Percentiles rank a stretch among this genome's conserved stretches.
These are phyloP conservation scores for Colletotrichum brevisporum DNA, from an alignment of 2,329 filamentous ascomycete species.

Conservation along the genomic window DNA sequence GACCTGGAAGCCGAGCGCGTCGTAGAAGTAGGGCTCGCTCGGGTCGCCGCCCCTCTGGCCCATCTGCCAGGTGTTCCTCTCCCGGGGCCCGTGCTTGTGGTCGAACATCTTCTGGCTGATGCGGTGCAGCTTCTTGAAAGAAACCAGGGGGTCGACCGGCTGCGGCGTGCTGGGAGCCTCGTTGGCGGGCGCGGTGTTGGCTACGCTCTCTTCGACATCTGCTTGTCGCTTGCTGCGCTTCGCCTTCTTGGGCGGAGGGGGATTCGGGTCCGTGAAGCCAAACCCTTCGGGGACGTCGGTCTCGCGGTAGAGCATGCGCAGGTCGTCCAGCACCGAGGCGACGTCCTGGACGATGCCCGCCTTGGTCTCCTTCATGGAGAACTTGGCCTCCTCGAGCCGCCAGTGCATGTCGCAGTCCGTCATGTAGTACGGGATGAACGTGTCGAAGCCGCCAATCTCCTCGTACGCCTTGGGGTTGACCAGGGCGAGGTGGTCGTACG, in stretches of 20 bases:
- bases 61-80: constrained; percentile 67
- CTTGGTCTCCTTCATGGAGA: constrained; percentile 54
- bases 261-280: constrained; percentile 56
- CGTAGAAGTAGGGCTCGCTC: constrained; percentile 67
- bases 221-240: neutral
- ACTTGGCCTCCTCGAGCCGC: constrained; percentile 60
- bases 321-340: constrained; percentile 59
- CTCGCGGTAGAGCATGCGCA: constrained; percentile 62
- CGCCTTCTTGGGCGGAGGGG: constrained; percentile 40
- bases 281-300: constrained; percentile 46
- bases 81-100: constrained; percentile 55
- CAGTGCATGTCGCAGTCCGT: constrained; percentile 71
- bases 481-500: constrained; percentile 70
- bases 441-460: constrained; percentile 69
- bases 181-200: neutral
- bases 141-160: constrained; percentile 19
- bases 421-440: constrained; percentile 70
- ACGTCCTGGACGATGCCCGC: constrained; percentile 63
- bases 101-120: constrained; percentile 54
- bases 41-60: constrained; percentile 63
- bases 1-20: constrained; percentile 59
- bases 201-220: neutral
- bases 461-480: constrained; percentile 68
- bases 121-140: constrained; percentile 40
- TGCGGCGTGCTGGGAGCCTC: neutral